Base-by-base conservation (phyloP, 495 filamentous ascomycete genomes). In the Daldinia decipiens region DNA sequence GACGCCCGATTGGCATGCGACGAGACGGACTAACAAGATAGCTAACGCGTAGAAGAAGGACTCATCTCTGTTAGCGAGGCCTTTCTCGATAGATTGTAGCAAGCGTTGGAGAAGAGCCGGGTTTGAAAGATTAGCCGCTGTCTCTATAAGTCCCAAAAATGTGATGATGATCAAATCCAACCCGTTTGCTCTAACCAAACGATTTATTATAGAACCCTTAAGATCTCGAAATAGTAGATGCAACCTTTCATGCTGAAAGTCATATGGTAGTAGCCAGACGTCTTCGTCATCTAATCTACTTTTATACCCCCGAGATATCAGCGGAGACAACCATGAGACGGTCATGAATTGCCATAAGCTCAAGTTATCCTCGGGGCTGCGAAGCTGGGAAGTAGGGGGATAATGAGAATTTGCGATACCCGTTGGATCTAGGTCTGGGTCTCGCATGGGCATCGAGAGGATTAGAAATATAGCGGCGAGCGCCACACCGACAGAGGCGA, bases 351-450 rank as follows among this genome's bases (percentile, higher is more conserved):
- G 91, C 90, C 91, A 94, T 1, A 92, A 82, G 21, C 83, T 90
- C 40, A 95, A 75, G 65, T 91, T 86, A 72, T 96, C 93, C 75
- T 96, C 93, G n/a, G 93, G 93, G 54, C 90, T 95, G 32, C 92
- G 87, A 17, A 88, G 82, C 3, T 86, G 73, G 11, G 79, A 84
- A 2, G 85, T 88, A 36, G 93, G 89, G 31, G 79, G 62, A 15
- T 82, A 79, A 36, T 85, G 88, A 5, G 89, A 81, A 13, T 80
- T 76, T 66, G 89, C 87, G 59, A 95, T 93, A 6, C 87, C 86
- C 3, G 84, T 77, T n/a, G 77, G 79, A 26, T 86, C 80, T n/a
- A 91, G 74, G 0, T 76, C 74, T 9, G 87, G 86, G 54, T 90
- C 83, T 59, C 92, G 85, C 65, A 94, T 77, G 17, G 93, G 92